These are phyloP conservation scores for Cercospora canescens DNA, from an alignment of 2,329 filamentous ascomycete species.

Conservation along the genomic window DNA sequence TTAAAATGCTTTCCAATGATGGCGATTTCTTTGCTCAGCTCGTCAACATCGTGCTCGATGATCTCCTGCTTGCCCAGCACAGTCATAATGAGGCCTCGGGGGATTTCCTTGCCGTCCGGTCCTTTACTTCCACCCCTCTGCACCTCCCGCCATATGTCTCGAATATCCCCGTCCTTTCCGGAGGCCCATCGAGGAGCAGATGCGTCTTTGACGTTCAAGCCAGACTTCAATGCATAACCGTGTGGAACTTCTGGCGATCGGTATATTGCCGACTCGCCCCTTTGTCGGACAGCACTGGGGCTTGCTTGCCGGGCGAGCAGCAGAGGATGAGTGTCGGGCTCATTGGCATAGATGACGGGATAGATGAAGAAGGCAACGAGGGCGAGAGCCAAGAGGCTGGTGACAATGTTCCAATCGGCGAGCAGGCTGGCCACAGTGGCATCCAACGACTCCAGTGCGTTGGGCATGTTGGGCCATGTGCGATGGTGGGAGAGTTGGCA, in stretches of 20 bases:
- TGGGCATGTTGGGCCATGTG: conserved; percentile 17
- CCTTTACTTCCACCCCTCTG: conserved; percentile 51
- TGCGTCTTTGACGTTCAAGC: conserved; percentile 78
- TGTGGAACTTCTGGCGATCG: conserved; percentile 82
- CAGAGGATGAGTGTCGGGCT: conserved; percentile 90
- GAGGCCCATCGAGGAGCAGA: conserved; percentile 78
- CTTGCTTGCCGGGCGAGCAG: conserved; percentile 82
- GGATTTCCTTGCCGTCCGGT: conserved; percentile 60
- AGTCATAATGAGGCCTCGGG: conserved; percentile 72
- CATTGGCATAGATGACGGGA: conserved; percentile 67
- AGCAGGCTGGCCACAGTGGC: conserved; percentile 67
- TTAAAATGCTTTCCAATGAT: conserved; percentile 77
- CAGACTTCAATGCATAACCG: conserved; percentile 75
- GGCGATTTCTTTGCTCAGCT: conserved; percentile 82
- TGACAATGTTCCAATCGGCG: conserved; percentile 79
- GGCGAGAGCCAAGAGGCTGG: conserved; percentile 67
- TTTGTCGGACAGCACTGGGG: conserved; percentile 74
- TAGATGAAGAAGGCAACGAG: conserved; percentile 70
- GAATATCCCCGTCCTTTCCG: conserved; percentile 83
- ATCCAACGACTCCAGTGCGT: conserved; percentile 56
- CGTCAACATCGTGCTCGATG: conserved; percentile 67
- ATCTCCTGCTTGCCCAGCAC: conserved; percentile 75
- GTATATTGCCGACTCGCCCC: conserved; percentile 82
- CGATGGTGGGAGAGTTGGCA: background rate
- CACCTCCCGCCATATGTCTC: conserved; percentile 84